Conservation (phyloP, 139 green algal species). For the Volvox africanus region DNA sequence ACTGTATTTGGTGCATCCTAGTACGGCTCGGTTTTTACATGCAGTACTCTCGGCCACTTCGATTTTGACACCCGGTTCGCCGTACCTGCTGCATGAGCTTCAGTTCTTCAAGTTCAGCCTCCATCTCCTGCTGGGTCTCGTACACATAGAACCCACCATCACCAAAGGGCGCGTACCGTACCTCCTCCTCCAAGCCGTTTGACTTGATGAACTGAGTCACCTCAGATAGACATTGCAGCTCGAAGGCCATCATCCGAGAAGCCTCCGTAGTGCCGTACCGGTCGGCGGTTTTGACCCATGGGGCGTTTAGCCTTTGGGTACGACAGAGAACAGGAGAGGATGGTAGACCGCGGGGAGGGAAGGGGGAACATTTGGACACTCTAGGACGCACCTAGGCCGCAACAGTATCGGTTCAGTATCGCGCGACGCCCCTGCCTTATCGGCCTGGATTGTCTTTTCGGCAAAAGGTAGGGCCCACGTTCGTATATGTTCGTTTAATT, state of each 20-base stretch:
- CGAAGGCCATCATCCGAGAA: conserved; percentile 35
- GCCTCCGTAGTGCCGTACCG: conserved; percentile 34
- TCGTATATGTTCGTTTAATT: too few species aligned
- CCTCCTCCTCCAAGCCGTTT: conserved; percentile 29
- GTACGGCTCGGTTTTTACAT: too few species aligned
- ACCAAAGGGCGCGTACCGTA: conserved; percentile 20
- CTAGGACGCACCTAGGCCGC: too few species aligned
- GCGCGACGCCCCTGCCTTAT: too few species aligned
- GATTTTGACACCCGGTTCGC: too few species aligned
- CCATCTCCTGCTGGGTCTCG: conserved; percentile 12
- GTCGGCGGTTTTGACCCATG: conserved; percentile 11
- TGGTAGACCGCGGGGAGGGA: not conserved
- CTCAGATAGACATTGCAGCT: conserved; percentile 34
- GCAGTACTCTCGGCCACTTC: too few species aligned
- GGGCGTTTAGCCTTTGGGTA: conserved; percentile 29
- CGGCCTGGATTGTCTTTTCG: too few species aligned
- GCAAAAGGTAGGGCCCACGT: too few species aligned
- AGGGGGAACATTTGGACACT: not conserved
- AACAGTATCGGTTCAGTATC: too few species aligned
- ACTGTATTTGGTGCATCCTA: too few species aligned
- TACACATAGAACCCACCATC: conserved; percentile 28
- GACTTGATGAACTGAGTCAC: conserved; percentile 18
- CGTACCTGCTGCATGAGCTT: conserved; percentile 20
- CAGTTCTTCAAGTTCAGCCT: conserved; percentile 37
- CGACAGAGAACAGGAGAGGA: not conserved